Conservation (phyloP, 2,329 filamentous ascomycete genomes). For the Aspergillus sojae region DNA sequence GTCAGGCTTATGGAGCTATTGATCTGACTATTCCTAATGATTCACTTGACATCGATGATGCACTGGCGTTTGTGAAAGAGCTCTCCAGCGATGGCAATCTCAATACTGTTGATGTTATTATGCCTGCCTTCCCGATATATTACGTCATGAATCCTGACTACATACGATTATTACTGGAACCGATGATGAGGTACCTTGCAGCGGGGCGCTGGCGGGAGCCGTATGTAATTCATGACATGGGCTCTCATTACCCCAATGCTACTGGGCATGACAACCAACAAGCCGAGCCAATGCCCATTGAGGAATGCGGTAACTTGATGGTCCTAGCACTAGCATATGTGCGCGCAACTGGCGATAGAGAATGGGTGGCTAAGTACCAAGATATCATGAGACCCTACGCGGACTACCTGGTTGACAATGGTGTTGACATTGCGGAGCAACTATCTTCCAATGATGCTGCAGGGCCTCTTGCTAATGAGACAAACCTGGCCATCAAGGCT, state of each 20-base stretch:
- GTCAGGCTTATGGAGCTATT: slow-evolving; percentile 47
- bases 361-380: slow-evolving; percentile 40
- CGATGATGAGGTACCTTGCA: slow-evolving; percentile 46
- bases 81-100: slow-evolving; percentile 48
- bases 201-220: slow-evolving; percentile 42
- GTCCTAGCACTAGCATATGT: slow-evolving; percentile 43
- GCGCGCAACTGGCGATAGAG: slow-evolving; percentile 41
- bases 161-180: slow-evolving; percentile 48
- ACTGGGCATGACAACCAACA: slow-evolving; percentile 42
- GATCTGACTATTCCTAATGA: slow-evolving; percentile 43
- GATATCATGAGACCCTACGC: slow-evolving; percentile 41
- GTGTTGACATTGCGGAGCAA: slow-evolving; percentile 43
- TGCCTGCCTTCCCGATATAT: slow-evolving; percentile 47
- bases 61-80: slow-evolving; percentile 47
- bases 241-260: slow-evolving; percentile 45
- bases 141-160: slow-evolving; percentile 47
- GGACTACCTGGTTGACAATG: slow-evolving; percentile 46
- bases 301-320: slow-evolving; percentile 46
- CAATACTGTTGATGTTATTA: slow-evolving; percentile 49
- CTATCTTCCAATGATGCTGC: slow-evolving; percentile 49
- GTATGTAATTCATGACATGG: slow-evolving; percentile 47
- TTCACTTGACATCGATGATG: slow-evolving; percentile 33
- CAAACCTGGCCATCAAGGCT: slow-evolving; percentile 51
- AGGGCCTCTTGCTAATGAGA: slow-evolving; percentile 47
- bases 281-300: slow-evolving; percentile 47